Conservation (phyloP, 345 rosid species). For the Eucalyptus cloeziana region DNA sequence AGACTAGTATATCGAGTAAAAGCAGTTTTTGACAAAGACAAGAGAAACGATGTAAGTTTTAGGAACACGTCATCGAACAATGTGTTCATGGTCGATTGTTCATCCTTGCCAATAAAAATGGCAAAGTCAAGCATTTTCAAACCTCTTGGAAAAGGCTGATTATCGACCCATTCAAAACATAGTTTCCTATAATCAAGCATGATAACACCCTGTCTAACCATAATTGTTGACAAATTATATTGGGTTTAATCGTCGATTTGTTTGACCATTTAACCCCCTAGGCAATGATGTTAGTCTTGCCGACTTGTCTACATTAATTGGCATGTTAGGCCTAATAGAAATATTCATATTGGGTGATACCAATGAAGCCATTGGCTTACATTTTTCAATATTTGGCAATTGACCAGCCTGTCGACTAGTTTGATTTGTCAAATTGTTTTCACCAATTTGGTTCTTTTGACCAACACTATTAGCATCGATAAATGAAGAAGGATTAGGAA, state of each 20-base stretch:
- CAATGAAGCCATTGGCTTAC: neutral
- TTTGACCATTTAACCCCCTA: neutral
- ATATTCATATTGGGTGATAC: neutral
- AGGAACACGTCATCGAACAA: neutral
- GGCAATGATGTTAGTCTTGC: neutral
- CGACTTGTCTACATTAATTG: neutral
- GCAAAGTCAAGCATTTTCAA: neutral
- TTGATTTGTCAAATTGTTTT: neutral
- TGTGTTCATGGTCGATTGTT: neutral
- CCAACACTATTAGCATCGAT: neutral
- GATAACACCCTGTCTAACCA: neutral
- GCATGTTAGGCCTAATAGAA: neutral
- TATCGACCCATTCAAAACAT: neutral
- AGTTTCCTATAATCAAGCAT: neutral
- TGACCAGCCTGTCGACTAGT: accelerated
- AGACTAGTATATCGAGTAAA: neutral
- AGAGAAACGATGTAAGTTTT: neutral
- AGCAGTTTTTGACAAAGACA: neutral
- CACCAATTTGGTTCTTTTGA: neutral
- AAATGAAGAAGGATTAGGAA: neutral
- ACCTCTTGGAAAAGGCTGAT: neutral
- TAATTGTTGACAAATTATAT: neutral
- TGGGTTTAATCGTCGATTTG: neutral
- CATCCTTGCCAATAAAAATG: neutral
- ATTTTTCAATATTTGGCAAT: neutral